phyloP scores from a whole-genome alignment of 75 land plant species.

The Picea sitchensis region DNA sequence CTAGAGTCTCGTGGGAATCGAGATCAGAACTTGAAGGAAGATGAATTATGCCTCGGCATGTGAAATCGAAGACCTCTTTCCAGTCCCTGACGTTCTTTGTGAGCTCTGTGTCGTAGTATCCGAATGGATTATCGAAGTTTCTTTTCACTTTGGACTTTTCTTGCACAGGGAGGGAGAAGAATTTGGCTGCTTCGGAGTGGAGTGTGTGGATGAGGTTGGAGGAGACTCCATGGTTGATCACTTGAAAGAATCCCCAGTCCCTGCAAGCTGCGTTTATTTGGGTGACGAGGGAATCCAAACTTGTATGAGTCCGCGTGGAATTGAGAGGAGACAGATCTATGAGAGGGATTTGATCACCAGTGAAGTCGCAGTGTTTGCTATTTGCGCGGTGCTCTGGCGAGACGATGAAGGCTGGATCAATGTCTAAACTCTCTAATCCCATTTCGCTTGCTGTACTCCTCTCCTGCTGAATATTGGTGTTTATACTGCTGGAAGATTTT shows the following conservation, averaged over 20 bases:
- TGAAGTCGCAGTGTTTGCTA: too few species aligned
- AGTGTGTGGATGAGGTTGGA: constrained; percentile 33
- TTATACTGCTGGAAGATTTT: too few species aligned
- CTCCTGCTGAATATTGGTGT: too few species aligned
- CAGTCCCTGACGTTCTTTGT: constrained; percentile 92
- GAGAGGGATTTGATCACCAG: constrained; percentile 30
- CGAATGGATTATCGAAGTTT: constrained; percentile 47
- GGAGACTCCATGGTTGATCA: constrained; percentile 75
- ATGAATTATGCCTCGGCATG: constrained; percentile 11
- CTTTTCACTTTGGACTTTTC: constrained; percentile 57
- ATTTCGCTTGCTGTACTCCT: background rate
- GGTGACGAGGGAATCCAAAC: background rate
- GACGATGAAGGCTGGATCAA: constrained; percentile 9
- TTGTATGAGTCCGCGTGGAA: background rate
- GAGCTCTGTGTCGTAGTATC: constrained; percentile 77
- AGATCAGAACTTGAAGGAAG: constrained; percentile 27
- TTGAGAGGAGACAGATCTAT: constrained; percentile 37
- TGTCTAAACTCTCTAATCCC: background rate
- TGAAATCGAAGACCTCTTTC: constrained; percentile 87
- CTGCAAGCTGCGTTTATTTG: constrained; percentile 49
- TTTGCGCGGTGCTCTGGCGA: constrained; percentile 6
- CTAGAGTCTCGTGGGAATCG: constrained; percentile 11
- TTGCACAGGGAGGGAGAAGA: constrained; percentile 50
- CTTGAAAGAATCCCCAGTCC: constrained; percentile 93
- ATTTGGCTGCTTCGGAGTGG: constrained; percentile 30